Percentiles rank a stretch among this genome's conserved stretches.
These are phyloP conservation scores for Moesziomyces sp. DNA, from an alignment of 1,284 basidiomycete species.

Conservation along the genomic window DNA sequence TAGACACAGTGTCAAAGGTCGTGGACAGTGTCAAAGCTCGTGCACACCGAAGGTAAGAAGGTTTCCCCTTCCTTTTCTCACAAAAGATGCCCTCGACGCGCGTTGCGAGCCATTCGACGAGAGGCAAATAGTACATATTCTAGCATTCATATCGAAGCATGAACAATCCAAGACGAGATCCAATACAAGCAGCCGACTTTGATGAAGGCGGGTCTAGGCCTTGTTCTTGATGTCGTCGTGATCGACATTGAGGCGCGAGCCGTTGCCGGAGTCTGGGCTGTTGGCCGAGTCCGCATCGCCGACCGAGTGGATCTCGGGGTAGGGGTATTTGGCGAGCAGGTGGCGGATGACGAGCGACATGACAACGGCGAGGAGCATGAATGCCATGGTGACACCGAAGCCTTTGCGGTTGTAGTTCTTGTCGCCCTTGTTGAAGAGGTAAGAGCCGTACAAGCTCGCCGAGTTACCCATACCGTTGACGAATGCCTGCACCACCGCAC, in stretches of 20 bases:
- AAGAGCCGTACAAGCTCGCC: slow-evolving; percentile 27
- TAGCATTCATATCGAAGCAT: no score
- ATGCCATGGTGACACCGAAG: slow-evolving; percentile 26
- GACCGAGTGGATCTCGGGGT: slow-evolving; percentile 11
- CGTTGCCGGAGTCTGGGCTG: background rate
- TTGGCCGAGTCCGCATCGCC: slow-evolving; percentile 6
- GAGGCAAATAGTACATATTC: no score
- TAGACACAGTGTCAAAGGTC: no score
- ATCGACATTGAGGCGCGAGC: background rate
- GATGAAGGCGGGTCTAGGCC: background rate
- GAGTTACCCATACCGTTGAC: slow-evolving; percentile 53
- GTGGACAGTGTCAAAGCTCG: no score
- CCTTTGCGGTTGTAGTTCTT: slow-evolving; percentile 17
- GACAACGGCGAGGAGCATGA: slow-evolving; percentile 20
- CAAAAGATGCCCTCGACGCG: no score
- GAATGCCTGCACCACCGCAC: slow-evolving; percentile 69
- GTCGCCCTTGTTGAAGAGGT: slow-evolving; percentile 21
- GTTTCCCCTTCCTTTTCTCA: no score
- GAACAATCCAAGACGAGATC: no score
- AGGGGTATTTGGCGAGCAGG: slow-evolving; percentile 17
- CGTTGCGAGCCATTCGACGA: no score
- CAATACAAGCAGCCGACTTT: no score
- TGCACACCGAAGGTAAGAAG: no score
- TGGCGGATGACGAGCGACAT: slow-evolving; percentile 13
- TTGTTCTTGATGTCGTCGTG: slow-evolving; percentile 13